Percentiles rank a stretch among this genome's conserved stretches.
phyloP scores from a whole-genome alignment of 2,329 filamentous ascomycete genomes.

The Penicillium sp. region DNA sequence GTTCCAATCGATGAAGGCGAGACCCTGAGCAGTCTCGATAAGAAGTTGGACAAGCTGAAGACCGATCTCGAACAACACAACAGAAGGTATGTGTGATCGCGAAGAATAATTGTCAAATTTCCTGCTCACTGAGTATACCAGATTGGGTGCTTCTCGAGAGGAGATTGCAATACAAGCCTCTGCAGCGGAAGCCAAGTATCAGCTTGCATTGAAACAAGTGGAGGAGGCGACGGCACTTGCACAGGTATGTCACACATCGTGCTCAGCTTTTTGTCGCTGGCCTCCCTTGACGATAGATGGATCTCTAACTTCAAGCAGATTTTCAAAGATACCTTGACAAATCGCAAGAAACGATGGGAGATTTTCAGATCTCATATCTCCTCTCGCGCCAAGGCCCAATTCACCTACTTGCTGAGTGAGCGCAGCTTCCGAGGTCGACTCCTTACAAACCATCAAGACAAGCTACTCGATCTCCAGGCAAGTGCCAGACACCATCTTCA shows the following conservation, averaged over 20 bases:
- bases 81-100: slow-evolving; percentile 35
- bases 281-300: neutral
- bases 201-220: slow-evolving; percentile 34
- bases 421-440: slow-evolving; percentile 81
- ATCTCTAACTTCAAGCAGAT: slow-evolving; percentile 29
- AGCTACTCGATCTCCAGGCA: slow-evolving; percentile 70
- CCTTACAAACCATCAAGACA: slow-evolving; percentile 67
- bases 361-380: slow-evolving; percentile 80
- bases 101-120: neutral
- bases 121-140: slow-evolving; percentile 9
- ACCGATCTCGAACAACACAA: slow-evolving; percentile 56
- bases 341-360: slow-evolving; percentile 70
- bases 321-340: slow-evolving; percentile 55
- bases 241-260: slow-evolving; percentile 28
- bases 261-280: neutral
- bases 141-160: slow-evolving; percentile 58
- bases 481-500: neutral
- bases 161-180: slow-evolving; percentile 52
- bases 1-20: slow-evolving; percentile 60
- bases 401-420: slow-evolving; percentile 82
- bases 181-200: slow-evolving; percentile 32
- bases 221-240: slow-evolving; percentile 33
- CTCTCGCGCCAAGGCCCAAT: slow-evolving; percentile 75
- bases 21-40: slow-evolving; percentile 49
- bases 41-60: slow-evolving; percentile 47